Base-by-base conservation (phyloP, 495 filamentous ascomycete species). In the Podospora pseudoanserina region DNA sequence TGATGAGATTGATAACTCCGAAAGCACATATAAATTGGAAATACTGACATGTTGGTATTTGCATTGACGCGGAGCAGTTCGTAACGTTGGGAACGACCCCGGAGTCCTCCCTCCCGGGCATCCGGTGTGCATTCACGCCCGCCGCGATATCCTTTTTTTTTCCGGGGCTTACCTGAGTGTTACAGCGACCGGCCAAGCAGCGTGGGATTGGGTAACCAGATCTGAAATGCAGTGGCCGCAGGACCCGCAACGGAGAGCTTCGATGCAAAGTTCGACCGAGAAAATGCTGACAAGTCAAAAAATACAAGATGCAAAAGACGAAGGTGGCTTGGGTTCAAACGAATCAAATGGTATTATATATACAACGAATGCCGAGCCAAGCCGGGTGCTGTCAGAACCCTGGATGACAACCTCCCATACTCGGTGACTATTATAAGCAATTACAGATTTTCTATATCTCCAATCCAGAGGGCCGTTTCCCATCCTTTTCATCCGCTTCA, bases 401-500 rank as follows among this genome's bases (percentile, higher is more conserved):
- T 39, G 53, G 20, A 44, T 20, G 32, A 63, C 32, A 49, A 53
- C 20, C 61, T 63, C 61, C 61, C 32, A n/a, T 39, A 34, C 23
- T 53, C 67, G 55, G 66, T 64, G 64, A 54, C 49, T 71, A 72
- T 68, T 74, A 71, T 66, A 67, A 65, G 67, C 54, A 63, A 57
- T 26, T 60, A 27, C 9, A 13, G 39, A 11, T 49, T 64, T 19
- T 67, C n/a, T 19, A 57, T 58, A 58, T 58, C 55, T 58, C 65
- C 55, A 67, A 60, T 61, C 30, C 60, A 67, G 53, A 32, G 66
- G 30, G 27, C 53, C 28, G 27, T 60, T 49, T 49, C 53, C 56
- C 34, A 32, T 39, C 61, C 34, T 63, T 63, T 62, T 62, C 68
- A 72, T 68, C 69, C 72, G 68, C 70, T 72, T 74, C 71, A 74